A percentile compares a stretch with the other conserved stretches of the same genome.
These are phyloP conservation scores for Saccharomycopsis guyanensis DNA, from an alignment of 805 yeast species.

Conservation along the genomic window DNA sequence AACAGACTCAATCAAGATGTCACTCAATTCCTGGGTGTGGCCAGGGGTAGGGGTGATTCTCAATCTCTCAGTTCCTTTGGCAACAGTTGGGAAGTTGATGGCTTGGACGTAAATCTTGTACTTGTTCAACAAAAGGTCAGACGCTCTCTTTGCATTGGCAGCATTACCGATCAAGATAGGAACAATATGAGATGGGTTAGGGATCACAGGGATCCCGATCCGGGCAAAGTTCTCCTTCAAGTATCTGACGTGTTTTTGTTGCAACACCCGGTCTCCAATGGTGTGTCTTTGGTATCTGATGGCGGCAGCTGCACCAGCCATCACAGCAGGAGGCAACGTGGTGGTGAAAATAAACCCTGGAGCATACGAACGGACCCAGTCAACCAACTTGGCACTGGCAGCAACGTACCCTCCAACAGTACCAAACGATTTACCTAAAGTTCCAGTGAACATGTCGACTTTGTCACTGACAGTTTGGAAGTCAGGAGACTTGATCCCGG, in stretches of 20 bases:
- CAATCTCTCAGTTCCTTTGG: slow-evolving; percentile 90
- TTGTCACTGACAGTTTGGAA: slow-evolving; percentile 69
- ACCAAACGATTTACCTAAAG: slow-evolving; percentile 95
- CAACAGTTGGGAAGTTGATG: slow-evolving; percentile 96
- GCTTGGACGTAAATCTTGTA: slow-evolving; percentile 95
- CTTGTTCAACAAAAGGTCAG: slow-evolving; percentile 77
- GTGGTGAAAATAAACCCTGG: slow-evolving; percentile 98
- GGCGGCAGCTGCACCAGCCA: slow-evolving; percentile 92
- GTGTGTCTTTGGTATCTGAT: slow-evolving; percentile 77
- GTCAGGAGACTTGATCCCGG: slow-evolving; percentile 52
- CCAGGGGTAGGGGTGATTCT: slow-evolving; percentile 99
- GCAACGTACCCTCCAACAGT: slow-evolving; percentile 98
- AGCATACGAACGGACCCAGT: slow-evolving; percentile 93
- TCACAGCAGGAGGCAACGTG: slow-evolving; percentile 90
- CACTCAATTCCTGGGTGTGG: slow-evolving; percentile 69
- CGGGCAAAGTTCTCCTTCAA: slow-evolving; percentile 64
- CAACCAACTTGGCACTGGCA: slow-evolving; percentile 73
- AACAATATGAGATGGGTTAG: slow-evolving; percentile 95
- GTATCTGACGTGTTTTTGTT: slow-evolving; percentile 79
- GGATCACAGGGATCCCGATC: slow-evolving; percentile 88
- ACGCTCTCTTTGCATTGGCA: slow-evolving; percentile 81
- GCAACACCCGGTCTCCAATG: slow-evolving; percentile 68
- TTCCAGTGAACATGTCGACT: slow-evolving; percentile 94
- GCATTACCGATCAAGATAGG: slow-evolving; percentile 96
- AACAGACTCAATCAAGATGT: slow-evolving; percentile 68